phyloP scores from a whole-genome alignment of 1,284 basidiomycete species.

The Ganoderma meredithae region DNA sequence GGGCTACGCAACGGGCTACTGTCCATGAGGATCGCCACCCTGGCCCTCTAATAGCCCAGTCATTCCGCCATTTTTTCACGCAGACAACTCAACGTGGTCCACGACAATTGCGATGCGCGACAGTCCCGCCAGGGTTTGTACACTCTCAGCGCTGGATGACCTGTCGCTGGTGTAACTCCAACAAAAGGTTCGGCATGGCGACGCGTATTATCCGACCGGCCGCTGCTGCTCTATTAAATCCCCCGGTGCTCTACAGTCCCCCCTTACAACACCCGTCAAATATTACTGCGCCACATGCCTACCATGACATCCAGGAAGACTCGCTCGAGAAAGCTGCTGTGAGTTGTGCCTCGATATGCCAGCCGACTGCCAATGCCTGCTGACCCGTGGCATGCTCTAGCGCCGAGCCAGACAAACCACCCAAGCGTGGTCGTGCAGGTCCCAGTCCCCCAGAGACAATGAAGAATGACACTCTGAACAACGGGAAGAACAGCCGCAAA shows the following conservation, averaged over 20 bases:
- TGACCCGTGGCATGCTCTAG: background rate
- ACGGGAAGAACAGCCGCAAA: background rate
- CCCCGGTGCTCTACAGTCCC: background rate
- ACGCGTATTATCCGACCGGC: background rate
- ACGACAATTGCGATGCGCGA: background rate
- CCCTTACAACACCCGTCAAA: background rate
- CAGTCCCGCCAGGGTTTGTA: background rate
- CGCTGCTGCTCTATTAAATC: background rate
- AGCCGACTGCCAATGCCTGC: background rate
- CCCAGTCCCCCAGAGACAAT: background rate
- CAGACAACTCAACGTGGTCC: background rate
- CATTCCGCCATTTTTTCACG: background rate
- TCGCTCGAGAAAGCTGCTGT: background rate
- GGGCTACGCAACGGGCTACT: background rate
- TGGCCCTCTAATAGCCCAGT: background rate
- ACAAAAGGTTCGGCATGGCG: slow-evolving; percentile 1
- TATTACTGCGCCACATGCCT: background rate
- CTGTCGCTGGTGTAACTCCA: background rate
- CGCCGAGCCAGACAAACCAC: background rate
- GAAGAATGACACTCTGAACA: no score
- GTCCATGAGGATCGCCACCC: background rate
- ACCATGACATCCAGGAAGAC: background rate
- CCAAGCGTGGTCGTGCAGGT: background rate
- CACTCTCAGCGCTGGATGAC: background rate
- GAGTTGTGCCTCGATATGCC: background rate